Conservation (phyloP, 2,329 filamentous ascomycete species). For the Madurella mycetomatis region DNA sequence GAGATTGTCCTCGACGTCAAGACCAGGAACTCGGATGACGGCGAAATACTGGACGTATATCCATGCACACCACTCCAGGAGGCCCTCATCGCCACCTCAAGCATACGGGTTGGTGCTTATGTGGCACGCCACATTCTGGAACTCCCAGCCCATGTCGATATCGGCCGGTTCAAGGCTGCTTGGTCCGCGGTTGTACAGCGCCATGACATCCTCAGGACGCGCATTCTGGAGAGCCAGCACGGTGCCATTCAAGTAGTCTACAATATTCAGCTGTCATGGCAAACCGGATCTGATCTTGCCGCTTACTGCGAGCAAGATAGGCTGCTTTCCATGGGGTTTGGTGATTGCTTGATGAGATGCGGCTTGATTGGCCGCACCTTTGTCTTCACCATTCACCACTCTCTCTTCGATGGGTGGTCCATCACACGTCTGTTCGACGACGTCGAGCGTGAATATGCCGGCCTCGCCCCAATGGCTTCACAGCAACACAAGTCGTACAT, state of each 20-base stretch:
- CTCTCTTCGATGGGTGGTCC: conserved; percentile 14
- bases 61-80: conserved; percentile 12
- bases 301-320: conserved; percentile 3
- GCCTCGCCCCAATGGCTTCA: background rate
- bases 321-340: conserved; percentile 7
- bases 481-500: conserved; percentile 8
- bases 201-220: conserved; percentile 5
- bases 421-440: conserved; percentile 8
- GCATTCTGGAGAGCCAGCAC: conserved; percentile 5
- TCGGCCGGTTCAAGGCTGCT: conserved; percentile 6
- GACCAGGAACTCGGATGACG: background rate
- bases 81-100: conserved; percentile 7
- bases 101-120: conserved; percentile 5
- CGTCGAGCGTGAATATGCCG: conserved; percentile 8
- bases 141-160: conserved; percentile 2
- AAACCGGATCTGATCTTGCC: background rate
- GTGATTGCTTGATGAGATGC: conserved; percentile 3
- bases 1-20: conserved; percentile 7
- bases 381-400: conserved; percentile 11
- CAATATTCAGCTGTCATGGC: background rate
- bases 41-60: conserved; percentile 7
- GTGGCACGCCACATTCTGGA: conserved; percentile 3
- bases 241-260: conserved; percentile 8
- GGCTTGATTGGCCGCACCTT: conserved; percentile 5
- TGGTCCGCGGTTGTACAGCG: conserved; percentile 1